A percentile compares a stretch with the other conserved stretches of the same genome.
These are phyloP conservation scores for Eremochloa ophiuroides DNA, from an alignment of 176 grass and related monocot species.

Conservation along the genomic window DNA sequence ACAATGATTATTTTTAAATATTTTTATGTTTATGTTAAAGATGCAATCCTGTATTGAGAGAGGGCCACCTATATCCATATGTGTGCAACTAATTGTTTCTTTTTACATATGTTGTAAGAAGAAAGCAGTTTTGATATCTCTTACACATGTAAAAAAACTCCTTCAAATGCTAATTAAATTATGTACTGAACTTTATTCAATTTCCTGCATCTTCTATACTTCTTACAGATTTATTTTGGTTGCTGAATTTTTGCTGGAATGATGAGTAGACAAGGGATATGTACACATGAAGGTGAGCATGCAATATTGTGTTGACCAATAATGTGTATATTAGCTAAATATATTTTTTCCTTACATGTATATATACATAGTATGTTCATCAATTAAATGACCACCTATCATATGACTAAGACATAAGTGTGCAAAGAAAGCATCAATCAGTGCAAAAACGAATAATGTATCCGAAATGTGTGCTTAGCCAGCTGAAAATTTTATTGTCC, in stretches of 20 bases:
- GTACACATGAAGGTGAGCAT: neutral
- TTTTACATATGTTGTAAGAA: neutral
- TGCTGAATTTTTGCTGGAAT: neutral
- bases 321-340: neutral
- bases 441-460: slow-evolving; percentile 10
- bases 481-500: slow-evolving; percentile 4
- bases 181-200: neutral
- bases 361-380: neutral
- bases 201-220: neutral
- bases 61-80: neutral
- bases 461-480: slow-evolving; percentile 22
- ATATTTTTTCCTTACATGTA: too few species aligned
- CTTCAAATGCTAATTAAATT: neutral
- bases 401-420: neutral
- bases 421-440: neutral
- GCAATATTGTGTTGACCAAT: neutral
- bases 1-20: too few species aligned
- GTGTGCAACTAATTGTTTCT: neutral
- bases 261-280: neutral
- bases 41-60: neutral
- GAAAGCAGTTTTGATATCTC: neutral
- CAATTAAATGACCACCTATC: neutral
- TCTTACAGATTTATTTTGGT: neutral
- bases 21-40: too few species aligned
- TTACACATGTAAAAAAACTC: neutral